These are phyloP conservation scores for Lactifluus echinatus DNA, from an alignment of 768 basidiomycete genomes.

Conservation along the genomic window DNA sequence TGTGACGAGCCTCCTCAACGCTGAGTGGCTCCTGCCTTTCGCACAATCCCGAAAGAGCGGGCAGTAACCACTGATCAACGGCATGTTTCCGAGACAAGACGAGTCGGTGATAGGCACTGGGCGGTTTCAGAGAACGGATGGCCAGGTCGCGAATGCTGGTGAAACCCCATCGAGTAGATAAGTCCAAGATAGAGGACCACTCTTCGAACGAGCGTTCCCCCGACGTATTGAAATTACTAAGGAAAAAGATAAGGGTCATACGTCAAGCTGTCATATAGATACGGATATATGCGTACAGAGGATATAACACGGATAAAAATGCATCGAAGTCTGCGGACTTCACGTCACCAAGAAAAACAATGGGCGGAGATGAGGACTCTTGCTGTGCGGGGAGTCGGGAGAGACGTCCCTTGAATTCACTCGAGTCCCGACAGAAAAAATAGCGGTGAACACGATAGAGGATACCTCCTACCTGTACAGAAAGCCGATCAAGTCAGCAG, in stretches of 20 bases:
- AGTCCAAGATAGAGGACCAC: slow-evolving; percentile 13
- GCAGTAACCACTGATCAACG: slow-evolving; percentile 8
- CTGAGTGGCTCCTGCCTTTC: slow-evolving; percentile 7
- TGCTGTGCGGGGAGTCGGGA: neutral
- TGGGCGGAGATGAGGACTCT: neutral
- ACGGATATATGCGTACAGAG: slow-evolving; percentile 5
- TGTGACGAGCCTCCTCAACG: slow-evolving; percentile 7
- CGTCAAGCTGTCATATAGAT: too few relatives aligned
- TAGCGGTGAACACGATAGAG: slow-evolving; percentile 16
- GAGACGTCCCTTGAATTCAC: neutral
- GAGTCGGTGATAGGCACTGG: neutral
- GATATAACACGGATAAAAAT: slow-evolving; percentile 16
- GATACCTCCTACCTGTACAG: neutral
- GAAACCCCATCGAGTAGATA: slow-evolving; percentile 16
- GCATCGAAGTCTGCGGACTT: slow-evolving; percentile 11
- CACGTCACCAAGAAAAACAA: slow-evolving; percentile 3
- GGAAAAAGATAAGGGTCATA: neutral
- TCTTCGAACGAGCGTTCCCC: slow-evolving; percentile 7
- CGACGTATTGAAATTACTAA: slow-evolving; percentile 6
- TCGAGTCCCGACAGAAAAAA: slow-evolving; percentile 13
- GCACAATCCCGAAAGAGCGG: slow-evolving; percentile 5
- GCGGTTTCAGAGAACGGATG: neutral
- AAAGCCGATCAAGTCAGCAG: neutral
- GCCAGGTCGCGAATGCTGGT: slow-evolving; percentile 11
- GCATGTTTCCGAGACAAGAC: neutral